These are phyloP conservation scores for Salix exigua DNA, from an alignment of 345 rosid genomes.

Conservation along the genomic window DNA sequence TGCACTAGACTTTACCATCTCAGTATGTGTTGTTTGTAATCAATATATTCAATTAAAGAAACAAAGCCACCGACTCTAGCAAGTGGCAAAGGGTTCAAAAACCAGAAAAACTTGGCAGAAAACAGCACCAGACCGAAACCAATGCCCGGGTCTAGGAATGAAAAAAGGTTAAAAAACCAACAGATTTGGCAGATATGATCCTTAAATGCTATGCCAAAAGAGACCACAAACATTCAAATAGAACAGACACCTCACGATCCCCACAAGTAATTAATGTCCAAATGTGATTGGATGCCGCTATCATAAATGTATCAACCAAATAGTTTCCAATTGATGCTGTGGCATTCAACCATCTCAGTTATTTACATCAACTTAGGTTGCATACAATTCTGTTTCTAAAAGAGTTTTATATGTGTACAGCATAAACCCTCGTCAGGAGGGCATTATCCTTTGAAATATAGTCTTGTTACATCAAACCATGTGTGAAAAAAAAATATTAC, in stretches of 20 bases:
- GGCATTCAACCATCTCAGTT: too few relatives aligned
- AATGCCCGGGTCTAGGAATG: too few relatives aligned
- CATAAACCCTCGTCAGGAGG: not conserved
- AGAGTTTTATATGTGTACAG: constrained; percentile 1
- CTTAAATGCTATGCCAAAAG: not conserved
- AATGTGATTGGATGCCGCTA: too few relatives aligned
- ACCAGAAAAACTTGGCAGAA: too few relatives aligned
- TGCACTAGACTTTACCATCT: not conserved
- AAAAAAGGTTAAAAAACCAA: not conserved
- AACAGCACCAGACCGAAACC: not conserved
- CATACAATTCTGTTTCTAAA: not conserved
- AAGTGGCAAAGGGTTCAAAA: too few relatives aligned
- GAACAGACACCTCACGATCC: not conserved
- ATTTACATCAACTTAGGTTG: too few relatives aligned
- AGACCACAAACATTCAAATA: too few relatives aligned
- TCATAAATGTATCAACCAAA: too few relatives aligned
- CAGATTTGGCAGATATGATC: not conserved
- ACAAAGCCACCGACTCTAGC: too few relatives aligned
- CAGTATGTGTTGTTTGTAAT: not conserved
- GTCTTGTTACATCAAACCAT: not conserved
- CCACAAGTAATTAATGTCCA: not conserved
- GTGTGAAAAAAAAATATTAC: not conserved
- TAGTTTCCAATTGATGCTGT: too few relatives aligned
- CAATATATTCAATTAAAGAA: not conserved
- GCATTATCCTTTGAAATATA: not conserved